Evolutionary conservation across 768 basidiomycete genomes (phyloP).

Genomic region (Paxillus rubicundulus): DNA sequence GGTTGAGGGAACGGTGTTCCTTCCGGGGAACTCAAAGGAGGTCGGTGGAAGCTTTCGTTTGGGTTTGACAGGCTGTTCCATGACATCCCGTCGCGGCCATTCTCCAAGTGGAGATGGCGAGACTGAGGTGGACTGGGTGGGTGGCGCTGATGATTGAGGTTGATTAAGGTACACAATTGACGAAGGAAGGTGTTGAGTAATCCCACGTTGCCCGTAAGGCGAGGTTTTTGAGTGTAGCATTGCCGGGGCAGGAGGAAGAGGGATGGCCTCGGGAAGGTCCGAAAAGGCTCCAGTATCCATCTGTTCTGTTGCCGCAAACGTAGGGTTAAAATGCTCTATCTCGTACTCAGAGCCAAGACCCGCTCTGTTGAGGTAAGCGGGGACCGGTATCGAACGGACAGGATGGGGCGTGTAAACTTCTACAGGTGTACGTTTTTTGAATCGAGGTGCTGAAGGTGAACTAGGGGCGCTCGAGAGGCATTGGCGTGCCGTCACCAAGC

Average conservation of each 20-base stretch:
- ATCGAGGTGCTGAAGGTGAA: constrained; percentile 35
- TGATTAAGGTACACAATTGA: constrained; percentile 35
- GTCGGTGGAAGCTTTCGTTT: constrained; percentile 15
- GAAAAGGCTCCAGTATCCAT: constrained; percentile 13
- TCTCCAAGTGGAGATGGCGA: constrained; percentile 48
- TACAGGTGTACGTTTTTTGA: constrained; percentile 34
- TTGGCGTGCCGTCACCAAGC: constrained; percentile 30
- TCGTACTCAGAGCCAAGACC: constrained; percentile 44
- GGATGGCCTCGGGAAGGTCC: constrained; percentile 26
- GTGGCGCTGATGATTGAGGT: constrained; percentile 19
- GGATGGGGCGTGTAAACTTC: constrained; percentile 46
- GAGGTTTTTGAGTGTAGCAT: constrained; percentile 4
- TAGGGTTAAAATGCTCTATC: constrained; percentile 45
- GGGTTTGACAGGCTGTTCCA: constrained; percentile 23
- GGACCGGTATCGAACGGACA: constrained; percentile 35
- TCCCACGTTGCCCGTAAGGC: constrained; percentile 4
- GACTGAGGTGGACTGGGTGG: constrained; percentile 17
- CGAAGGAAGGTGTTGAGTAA: constrained; percentile 12
- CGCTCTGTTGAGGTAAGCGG: constrained; percentile 31
- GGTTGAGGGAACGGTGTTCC: neutral
- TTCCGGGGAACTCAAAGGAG: constrained; percentile 23
- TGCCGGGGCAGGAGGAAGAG: constrained; percentile 20
- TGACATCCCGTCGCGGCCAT: constrained; percentile 50
- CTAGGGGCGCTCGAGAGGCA: constrained; percentile 35
- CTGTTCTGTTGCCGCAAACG: constrained; percentile 18